Base-by-base conservation (phyloP, 2,329 filamentous ascomycete genomes). In the Fusarium sublunatum region DNA sequence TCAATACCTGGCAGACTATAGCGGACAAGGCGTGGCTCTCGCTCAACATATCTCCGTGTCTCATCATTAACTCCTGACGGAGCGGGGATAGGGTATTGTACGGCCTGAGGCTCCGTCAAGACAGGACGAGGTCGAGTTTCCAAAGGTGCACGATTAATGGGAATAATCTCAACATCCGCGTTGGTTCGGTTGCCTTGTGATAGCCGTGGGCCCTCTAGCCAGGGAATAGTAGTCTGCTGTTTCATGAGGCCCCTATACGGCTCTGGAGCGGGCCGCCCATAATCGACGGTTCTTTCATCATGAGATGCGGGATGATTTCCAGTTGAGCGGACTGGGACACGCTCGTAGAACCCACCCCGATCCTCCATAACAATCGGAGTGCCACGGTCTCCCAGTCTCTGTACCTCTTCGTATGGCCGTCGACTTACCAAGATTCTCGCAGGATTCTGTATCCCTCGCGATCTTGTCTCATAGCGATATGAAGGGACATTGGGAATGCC, bases 361-460 rank as follows among this genome's bases (percentile, higher is more conserved):
- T 78, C 75, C 59, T 78, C 76, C 76, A 79, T 79, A 61, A 77
- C 49, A 42, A 78, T 70, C 15, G 73, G 73, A 22, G 72, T 74
- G n/a, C 67, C 67, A 35, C 70, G 70, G 24, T 66, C 70, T 47
- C 74, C 76, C 15, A 69, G 69, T 41, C 73, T 69, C 49, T 70
- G 62, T 45, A 68, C 68, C 57, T 76, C 72, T 48, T 75, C 59
- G 45, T 72, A 69, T 22, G 74, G 73, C 40, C 70, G 72, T 53
- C 66, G 70, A 41, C 64, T 67, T 39, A 68, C 56, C 35, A 65
- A 55, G 25, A 64, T 59, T 26, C 51, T 58, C 19, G 61, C 52
- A 24, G 54, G 51, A 31, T 62, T 61, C 40, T 52, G 32, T 25
- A 57, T 26, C 19, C 68, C 70, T 59, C 56, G 49, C 42, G 61